Evolutionary conservation across 192 early-diverging fungal species (phyloP).

Genomic region (Gonapodya sp.): DNA sequence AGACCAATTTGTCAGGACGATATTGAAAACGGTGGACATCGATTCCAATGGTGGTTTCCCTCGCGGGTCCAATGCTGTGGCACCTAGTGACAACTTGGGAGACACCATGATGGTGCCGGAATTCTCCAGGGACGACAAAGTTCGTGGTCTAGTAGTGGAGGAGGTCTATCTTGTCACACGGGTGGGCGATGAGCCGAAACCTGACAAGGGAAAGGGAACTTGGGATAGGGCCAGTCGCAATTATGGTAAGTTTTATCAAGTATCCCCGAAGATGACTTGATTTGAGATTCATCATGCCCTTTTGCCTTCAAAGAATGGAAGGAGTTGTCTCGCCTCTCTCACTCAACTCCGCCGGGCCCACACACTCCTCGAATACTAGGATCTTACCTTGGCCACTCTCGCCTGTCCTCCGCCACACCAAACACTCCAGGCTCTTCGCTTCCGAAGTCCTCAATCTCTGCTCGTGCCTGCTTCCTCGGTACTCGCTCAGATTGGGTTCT

Average conservation of each 20-base stretch:
- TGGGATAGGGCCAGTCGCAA: not conserved
- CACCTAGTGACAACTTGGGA: not conserved
- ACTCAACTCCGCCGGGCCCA: not conserved
- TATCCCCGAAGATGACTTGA: no score
- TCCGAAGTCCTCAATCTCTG: not conserved
- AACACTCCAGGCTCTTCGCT: not conserved
- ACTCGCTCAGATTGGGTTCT: not conserved
- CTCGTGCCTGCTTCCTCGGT: not conserved
- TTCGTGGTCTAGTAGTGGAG: not conserved
- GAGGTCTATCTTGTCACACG: not conserved
- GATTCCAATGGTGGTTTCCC: not conserved
- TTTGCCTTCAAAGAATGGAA: not conserved
- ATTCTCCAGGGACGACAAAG: not conserved
- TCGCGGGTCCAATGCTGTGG: not conserved
- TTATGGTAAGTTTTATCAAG: not conserved
- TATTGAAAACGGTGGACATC: not conserved
- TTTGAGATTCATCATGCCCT: not conserved
- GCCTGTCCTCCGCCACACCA: not conserved
- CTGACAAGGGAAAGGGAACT: not conserved
- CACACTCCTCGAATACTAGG: not conserved
- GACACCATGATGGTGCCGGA: not conserved
- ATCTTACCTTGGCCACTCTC: not conserved
- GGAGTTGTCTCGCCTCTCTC: not conserved
- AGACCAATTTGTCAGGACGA: not conserved
- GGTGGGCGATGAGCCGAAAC: not conserved